Conservation (phyloP, 805 yeast species). For the Cyberlindnera amylophila region DNA sequence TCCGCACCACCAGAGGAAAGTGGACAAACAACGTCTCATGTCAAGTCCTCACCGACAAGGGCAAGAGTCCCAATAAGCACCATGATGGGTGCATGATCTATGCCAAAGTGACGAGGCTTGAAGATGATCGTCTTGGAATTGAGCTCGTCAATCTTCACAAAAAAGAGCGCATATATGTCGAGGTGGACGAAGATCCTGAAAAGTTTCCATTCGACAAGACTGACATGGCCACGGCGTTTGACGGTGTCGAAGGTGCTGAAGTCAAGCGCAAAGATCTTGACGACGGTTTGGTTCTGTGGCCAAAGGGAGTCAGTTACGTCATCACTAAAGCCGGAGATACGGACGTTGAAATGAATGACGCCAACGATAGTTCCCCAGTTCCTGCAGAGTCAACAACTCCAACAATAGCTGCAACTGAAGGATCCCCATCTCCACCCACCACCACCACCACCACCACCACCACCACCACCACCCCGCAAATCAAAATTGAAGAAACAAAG, state of each 20-base stretch:
- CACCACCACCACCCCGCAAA: no score
- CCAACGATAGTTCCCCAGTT: no score
- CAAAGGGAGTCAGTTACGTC: background rate
- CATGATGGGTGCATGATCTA: background rate
- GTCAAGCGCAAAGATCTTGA: background rate
- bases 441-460: no score
- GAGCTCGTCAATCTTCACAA: constrained; percentile 7
- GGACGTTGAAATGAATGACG: no score
- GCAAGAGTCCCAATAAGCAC: background rate
- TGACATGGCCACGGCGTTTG: background rate
- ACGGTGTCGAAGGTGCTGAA: background rate
- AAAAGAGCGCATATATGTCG: background rate
- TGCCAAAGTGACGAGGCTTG: constrained; percentile 9
- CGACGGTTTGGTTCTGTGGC: background rate
- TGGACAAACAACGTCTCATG: background rate
- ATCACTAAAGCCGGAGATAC: background rate
- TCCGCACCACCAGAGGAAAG: background rate
- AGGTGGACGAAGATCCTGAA: background rate
- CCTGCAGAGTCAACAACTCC: no score
- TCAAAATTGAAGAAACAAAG: no score
- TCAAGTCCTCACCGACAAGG: constrained; percentile 6
- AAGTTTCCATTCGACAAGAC: background rate
- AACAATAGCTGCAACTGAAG: no score
- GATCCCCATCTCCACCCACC: no score
- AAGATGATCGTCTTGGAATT: constrained; percentile 4